A percentile compares a stretch with the other conserved stretches of the same genome.
Conservation (phyloP, 768 basidiomycete genomes). For the Leccinellum albellum region DNA sequence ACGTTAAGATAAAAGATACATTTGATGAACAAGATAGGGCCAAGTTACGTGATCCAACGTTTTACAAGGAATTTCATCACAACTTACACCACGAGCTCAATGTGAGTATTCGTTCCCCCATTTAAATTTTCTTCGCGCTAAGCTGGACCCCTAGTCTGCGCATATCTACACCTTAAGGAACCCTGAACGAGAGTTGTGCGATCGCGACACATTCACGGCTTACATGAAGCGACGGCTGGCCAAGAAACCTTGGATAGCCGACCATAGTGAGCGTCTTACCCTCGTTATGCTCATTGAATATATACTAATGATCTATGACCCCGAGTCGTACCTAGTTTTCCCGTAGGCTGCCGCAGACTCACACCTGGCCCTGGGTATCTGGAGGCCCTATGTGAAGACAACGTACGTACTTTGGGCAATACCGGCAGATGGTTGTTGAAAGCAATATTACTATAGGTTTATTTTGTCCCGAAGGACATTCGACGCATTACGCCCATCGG, state of each 20-base stretch:
- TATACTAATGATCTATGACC: not conserved
- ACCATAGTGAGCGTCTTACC: not conserved
- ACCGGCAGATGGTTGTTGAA: not conserved
- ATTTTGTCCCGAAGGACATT: constrained; percentile 52
- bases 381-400: constrained; percentile 59
- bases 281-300: no score
- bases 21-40: not conserved
- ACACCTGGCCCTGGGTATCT: constrained; percentile 69
- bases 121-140: not conserved
- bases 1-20: not conserved
- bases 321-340: constrained; percentile 50
- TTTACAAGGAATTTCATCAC: not conserved
- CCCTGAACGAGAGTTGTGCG: constrained; percentile 30
- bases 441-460: constrained; percentile 21
- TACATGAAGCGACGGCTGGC: constrained; percentile 49
- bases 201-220: constrained; percentile 35
- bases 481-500: constrained; percentile 47
- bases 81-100: not conserved
- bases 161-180: constrained; percentile 42
- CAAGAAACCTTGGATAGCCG: constrained; percentile 51
- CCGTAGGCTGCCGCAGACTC: constrained; percentile 56
- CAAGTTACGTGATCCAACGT: not conserved
- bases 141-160: constrained; percentile 17
- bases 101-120: not conserved
- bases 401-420: constrained; percentile 29